A percentile compares a stretch with the other conserved stretches of the same genome.
Evolutionary conservation across 2,329 filamentous ascomycete species (phyloP).

Genomic region (Fusarium beomiforme): DNA sequence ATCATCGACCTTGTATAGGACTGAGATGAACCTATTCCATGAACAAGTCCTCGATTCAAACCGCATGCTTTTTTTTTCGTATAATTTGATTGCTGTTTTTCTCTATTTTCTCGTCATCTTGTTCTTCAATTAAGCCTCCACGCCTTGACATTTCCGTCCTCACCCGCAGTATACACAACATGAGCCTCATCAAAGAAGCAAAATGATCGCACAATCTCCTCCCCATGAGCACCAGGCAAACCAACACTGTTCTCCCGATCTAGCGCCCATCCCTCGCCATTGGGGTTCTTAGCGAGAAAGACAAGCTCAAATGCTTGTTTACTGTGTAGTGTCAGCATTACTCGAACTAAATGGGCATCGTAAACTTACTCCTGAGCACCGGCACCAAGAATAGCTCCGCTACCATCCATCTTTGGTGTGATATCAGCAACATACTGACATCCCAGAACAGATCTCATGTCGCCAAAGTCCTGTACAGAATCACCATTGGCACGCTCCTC

Average conservation of each 20-base stretch:
- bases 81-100: not conserved
- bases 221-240: constrained; percentile 70
- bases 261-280: constrained; percentile 60
- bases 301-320: constrained; percentile 68
- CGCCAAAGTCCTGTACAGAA: constrained; percentile 69
- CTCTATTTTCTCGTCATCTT: not conserved
- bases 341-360: constrained; percentile 43
- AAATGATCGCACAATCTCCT: constrained; percentile 71
- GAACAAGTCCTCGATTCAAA: too few species aligned
- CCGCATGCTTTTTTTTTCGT: too few species aligned
- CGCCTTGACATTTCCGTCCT: constrained; percentile 67
- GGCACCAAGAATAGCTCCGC: constrained; percentile 69
- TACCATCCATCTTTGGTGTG: constrained; percentile 65
- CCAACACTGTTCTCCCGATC: constrained; percentile 65
- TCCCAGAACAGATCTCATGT: constrained; percentile 70
- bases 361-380: constrained; percentile 73
- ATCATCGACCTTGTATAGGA: not conserved
- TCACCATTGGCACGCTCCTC: constrained; percentile 70
- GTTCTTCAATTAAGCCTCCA: constrained; percentile 55
- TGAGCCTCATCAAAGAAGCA: constrained; percentile 71
- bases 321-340: constrained; percentile 46
- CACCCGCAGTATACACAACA: constrained; percentile 67
- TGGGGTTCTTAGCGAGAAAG: constrained; percentile 62
- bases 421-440: constrained; percentile 82
- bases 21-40: not conserved